Percentiles rank a stretch among this genome's conserved stretches.
These are phyloP conservation scores for Phytopythium cucurbitacearum DNA, from an alignment of 352 stramenopile species.

Conservation along the genomic window DNA sequence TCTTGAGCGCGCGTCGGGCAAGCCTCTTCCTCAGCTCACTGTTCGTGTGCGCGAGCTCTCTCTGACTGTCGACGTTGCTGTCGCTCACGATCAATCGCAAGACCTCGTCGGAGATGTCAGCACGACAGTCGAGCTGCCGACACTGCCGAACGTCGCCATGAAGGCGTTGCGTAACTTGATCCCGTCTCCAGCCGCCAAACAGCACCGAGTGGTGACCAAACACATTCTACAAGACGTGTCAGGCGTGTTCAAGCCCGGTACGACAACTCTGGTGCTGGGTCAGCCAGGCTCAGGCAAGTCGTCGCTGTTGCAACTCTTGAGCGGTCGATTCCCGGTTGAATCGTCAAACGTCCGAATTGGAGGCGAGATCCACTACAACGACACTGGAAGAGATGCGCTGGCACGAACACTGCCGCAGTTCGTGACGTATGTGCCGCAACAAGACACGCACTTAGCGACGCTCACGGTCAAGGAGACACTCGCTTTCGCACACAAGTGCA, in stretches of 20 bases:
- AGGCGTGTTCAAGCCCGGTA: conserved; percentile 35
- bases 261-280: conserved; percentile 37
- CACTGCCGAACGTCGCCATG: conserved; percentile 17
- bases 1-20: conserved; percentile 19
- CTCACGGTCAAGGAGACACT: conserved; percentile 80
- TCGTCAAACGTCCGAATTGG: conserved; percentile 13
- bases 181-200: conserved; percentile 7
- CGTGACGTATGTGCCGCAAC: conserved; percentile 33
- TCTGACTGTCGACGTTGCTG: conserved; percentile 16
- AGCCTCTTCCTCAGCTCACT: conserved; percentile 31
- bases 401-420: conserved; percentile 29
- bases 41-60: conserved; percentile 35
- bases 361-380: conserved; percentile 32
- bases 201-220: conserved; percentile 6
- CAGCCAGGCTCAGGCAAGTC: conserved; percentile 48
- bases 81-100: conserved; percentile 3
- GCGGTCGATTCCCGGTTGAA: conserved; percentile 29
- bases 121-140: conserved; percentile 21
- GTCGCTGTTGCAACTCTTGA: conserved; percentile 34
- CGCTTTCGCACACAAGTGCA: conserved; percentile 87
- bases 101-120: background rate
- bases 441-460: conserved; percentile 50
- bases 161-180: conserved; percentile 9
- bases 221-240: conserved; percentile 34
- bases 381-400: conserved; percentile 15